Conservation (phyloP, 2,329 filamentous ascomycete genomes). For the Dactylellina parvicollis region DNA sequence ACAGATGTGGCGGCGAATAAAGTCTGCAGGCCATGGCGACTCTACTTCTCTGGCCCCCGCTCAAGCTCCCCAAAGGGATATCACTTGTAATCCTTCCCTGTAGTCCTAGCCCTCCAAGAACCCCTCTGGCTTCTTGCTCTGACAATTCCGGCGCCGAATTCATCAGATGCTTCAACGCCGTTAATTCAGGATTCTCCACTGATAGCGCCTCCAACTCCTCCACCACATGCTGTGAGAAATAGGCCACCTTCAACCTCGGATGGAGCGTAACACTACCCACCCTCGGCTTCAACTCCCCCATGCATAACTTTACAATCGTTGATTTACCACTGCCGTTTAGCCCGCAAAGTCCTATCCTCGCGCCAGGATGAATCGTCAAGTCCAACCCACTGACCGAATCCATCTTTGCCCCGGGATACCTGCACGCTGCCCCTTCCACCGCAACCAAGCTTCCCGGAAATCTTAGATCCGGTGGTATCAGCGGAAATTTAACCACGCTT, state of each 20-base stretch:
- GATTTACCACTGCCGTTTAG: slow-evolving; percentile 86
- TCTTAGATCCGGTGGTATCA: slow-evolving; percentile 72
- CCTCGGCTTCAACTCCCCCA: slow-evolving; percentile 67
- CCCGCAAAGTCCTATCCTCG: slow-evolving; percentile 78
- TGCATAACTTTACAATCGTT: slow-evolving; percentile 77
- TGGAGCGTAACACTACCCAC: slow-evolving; percentile 73
- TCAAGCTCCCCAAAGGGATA: slow-evolving; percentile 76
- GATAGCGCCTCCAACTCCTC: slow-evolving; percentile 70
- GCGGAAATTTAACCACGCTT: slow-evolving; percentile 63
- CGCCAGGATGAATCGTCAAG: slow-evolving; percentile 76
- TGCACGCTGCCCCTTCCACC: slow-evolving; percentile 74
- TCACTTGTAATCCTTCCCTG: slow-evolving; percentile 76
- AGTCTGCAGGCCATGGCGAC: slow-evolving; percentile 75
- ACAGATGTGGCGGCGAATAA: slow-evolving; percentile 69
- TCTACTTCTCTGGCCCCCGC: slow-evolving; percentile 79
- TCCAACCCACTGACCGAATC: slow-evolving; percentile 70
- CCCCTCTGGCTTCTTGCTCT: slow-evolving; percentile 74
- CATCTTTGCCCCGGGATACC: slow-evolving; percentile 66
- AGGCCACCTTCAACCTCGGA: slow-evolving; percentile 75
- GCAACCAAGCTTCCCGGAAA: slow-evolving; percentile 79
- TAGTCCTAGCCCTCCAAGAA: slow-evolving; percentile 76
- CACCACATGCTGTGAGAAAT: slow-evolving; percentile 83
- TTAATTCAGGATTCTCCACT: slow-evolving; percentile 66
- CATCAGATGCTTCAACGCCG: slow-evolving; percentile 67
- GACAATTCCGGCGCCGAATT: slow-evolving; percentile 69